Conservation (phyloP, 1,139 yeast genomes). For the Meyerozyma sp. region DNA sequence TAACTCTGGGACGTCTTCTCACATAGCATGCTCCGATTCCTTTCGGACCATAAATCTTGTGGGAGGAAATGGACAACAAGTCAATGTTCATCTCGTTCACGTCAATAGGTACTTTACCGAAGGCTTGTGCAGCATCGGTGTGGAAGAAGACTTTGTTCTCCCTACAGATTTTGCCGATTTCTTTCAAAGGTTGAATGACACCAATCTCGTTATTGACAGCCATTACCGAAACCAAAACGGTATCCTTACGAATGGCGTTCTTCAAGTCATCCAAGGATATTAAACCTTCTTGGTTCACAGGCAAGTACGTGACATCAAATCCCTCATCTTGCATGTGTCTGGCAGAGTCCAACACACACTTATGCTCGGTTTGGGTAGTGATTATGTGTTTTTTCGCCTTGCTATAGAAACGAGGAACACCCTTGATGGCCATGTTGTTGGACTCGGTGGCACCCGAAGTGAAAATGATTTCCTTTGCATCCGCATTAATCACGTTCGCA, state of each 20-base stretch:
- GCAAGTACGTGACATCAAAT: slow-evolving; percentile 88
- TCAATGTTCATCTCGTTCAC: slow-evolving; percentile 94
- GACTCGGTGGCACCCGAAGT: slow-evolving; percentile 98
- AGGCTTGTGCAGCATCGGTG: slow-evolving; percentile 98
- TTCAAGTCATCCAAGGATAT: slow-evolving; percentile 73
- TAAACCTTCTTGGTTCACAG: slow-evolving; percentile 78
- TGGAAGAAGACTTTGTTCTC: slow-evolving; percentile 90
- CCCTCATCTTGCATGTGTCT: slow-evolving; percentile 96
- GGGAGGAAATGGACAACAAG: slow-evolving; percentile 88
- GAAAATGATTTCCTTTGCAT: slow-evolving; percentile 93
- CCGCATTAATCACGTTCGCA: slow-evolving; percentile 84
- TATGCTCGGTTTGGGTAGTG: slow-evolving; percentile 96
- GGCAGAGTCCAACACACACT: slow-evolving; percentile 94
- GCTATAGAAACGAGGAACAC: slow-evolving; percentile 89
- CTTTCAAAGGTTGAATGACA: slow-evolving; percentile 92
- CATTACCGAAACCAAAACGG: slow-evolving; percentile 91
- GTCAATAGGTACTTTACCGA: slow-evolving; percentile 88
- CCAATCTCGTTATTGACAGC: slow-evolving; percentile 98
- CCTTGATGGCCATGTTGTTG: slow-evolving; percentile 90
- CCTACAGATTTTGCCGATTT: slow-evolving; percentile 86
- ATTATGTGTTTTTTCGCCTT: slow-evolving; percentile 90
- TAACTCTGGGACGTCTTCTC: slow-evolving; percentile 96
- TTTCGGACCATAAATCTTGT: slow-evolving; percentile 96
- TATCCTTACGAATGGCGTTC: slow-evolving; percentile 83
- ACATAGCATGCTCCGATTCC: slow-evolving; percentile 96